Evolutionary conservation across 306 rosid species (phyloP).

Genomic region (Vicia faba): DNA sequence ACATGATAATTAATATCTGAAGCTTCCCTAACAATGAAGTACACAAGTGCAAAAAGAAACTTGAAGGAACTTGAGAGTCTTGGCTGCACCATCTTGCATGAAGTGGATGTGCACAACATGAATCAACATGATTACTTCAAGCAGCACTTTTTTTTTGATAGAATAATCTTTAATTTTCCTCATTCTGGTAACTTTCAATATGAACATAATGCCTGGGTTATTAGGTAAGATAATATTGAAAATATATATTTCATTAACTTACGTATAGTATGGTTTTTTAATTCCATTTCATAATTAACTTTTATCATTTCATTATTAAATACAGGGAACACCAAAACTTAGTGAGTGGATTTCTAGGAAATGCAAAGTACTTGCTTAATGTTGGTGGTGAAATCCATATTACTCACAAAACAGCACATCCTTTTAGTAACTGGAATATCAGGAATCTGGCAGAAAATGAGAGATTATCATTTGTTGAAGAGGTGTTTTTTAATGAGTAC

Average conservation of each 20-base stretch:
- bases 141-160: not conserved
- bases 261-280: no score
- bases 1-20: not conserved
- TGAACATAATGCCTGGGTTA: rapidly evolving
- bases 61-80: constrained; percentile 31
- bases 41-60: not conserved
- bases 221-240: constrained; percentile 8
- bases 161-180: constrained; percentile 48
- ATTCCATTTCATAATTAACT: not conserved
- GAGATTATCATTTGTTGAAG: not conserved
- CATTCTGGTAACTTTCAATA: constrained; percentile 33
- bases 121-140: not conserved
- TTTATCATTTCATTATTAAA: not conserved
- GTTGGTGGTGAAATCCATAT: constrained; percentile 43
- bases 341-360: constrained; percentile 39
- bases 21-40: not conserved
- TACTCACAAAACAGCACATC: constrained; percentile 46
- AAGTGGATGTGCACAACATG: constrained; percentile 42
- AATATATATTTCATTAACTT: no score
- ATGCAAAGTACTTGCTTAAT: constrained; percentile 27
- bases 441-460: constrained; percentile 17
- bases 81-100: constrained; percentile 41
- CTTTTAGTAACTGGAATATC: constrained; percentile 41
- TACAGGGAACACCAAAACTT: constrained; percentile 9
- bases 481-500: not conserved